Base-by-base conservation (phyloP, 495 filamentous ascomycete species). In the Choiromyces venosus region DNA sequence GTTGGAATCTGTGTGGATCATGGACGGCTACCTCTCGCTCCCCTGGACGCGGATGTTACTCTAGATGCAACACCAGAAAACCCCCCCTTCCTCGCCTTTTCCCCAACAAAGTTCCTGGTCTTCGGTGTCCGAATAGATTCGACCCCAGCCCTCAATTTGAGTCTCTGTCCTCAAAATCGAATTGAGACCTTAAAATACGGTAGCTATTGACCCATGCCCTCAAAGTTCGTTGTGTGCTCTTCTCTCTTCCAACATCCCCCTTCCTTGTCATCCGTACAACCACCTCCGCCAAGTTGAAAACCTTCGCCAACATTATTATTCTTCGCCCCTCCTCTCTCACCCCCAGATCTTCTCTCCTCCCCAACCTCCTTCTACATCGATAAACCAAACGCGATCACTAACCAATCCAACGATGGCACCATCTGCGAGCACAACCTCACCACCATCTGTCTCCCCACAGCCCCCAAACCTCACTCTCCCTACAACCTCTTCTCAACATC, bases 401-500 rank as follows among this genome's bases (percentile, higher is more conserved):
- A 29, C 52, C 25, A 61, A 33, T 61, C 16, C 52, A 10, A 61
- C 52, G 16, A 61, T 61, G 52, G 52, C 52, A 16, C 52, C 52
- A 61, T 61, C 52, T 16, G 52, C 52, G 52, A 61, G 25, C 16
- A 16, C 52, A 29, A 33, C 52, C 25, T 29, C 52, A 6, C 52
- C 52, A 33, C 52, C 52, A 16, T 33, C 25, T 16, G 0, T 61
- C 25, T 33, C 25, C 10, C 52, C 52, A 33, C 52, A 61, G 52
- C 52, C 52, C 33, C 52, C 52, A 29, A 61, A 25, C 16, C 52
- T 61, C 52, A 61, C 25, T 33, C 52, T 61, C 10, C 52, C 52
- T 33, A 61, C 52, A 33, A 61, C 52, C 16, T 25, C 25, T 61
- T 61, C 52, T 14, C 52, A 61, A 61, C 78, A 80, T 19, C 78